Percentiles rank a stretch among this genome's conserved stretches.
Evolutionary conservation across 108 stramenopile species (phyloP).

Genomic region (Aurantiochytrium sp.): DNA sequence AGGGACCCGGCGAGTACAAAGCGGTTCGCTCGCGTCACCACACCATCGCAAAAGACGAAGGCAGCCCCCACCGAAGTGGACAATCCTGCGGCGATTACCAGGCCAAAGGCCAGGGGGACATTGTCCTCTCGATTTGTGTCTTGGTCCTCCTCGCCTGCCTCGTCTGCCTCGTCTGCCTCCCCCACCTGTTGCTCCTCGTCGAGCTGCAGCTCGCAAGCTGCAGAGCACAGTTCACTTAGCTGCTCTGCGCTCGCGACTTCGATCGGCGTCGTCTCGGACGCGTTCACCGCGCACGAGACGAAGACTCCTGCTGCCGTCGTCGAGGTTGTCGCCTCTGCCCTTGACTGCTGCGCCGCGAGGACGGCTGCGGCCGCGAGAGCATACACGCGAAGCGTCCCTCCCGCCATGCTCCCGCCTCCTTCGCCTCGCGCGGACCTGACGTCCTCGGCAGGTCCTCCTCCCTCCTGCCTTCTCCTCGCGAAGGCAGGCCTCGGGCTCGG

Average conservation of each 20-base stretch:
- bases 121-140: neutral
- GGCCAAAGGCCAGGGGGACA: slow-evolving; percentile 40
- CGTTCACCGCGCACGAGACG: too few relatives aligned
- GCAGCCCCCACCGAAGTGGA: slow-evolving; percentile 61
- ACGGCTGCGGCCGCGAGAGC: too few relatives aligned
- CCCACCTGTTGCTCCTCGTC: too few relatives aligned
- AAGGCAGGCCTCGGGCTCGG: too few relatives aligned
- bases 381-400: too few relatives aligned
- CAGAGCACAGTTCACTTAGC: neutral
- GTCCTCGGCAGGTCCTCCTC: too few relatives aligned
- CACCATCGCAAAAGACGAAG: slow-evolving; percentile 60
- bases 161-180: neutral
- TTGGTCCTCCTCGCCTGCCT: neutral
- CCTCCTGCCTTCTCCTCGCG: too few relatives aligned
- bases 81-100: slow-evolving; percentile 47
- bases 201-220: neutral
- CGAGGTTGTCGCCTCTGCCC: too few relatives aligned
- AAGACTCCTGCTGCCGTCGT: too few relatives aligned
- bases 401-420: too few relatives aligned
- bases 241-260: neutral
- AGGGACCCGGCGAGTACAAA: slow-evolving; percentile 60
- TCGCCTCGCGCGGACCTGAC: too few relatives aligned
- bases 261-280: neutral
- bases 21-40: slow-evolving; percentile 54
- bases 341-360: too few relatives aligned